Base-by-base conservation (phyloP, 2,329 filamentous ascomycete genomes). In the Blastomyces silverae region DNA sequence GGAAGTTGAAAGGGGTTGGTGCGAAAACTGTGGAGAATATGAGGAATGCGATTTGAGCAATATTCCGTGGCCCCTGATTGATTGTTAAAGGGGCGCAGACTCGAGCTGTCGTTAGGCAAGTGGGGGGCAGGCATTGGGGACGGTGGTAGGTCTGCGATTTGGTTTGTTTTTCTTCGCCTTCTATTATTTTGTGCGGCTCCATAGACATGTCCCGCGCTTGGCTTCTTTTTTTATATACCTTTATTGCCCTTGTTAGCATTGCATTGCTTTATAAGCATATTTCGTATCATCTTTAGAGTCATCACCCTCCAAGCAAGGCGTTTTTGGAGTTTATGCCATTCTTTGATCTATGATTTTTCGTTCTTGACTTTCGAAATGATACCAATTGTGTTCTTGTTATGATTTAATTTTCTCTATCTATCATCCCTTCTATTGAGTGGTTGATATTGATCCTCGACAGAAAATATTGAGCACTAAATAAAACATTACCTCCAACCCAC, bases 1-100 rank as follows among this genome's bases (percentile, higher is more conserved):
- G 77, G 60, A 75, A 74, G 44, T 64, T 82, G 66, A 78, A 75
- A 64, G 79, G 80, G 0, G 76, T 81, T 56, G 79, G 79, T 6
- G 69, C 75, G 65, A 79, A 77, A 69, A 80, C 76, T 0, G 77
- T 81, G 20, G 76, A 81, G 71, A 79, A 73, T 65, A 81, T 82
- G 79, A 76, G 79, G 65, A 76, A 76, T 62, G 79, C 58, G 39
- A 61, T 61, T 48, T 61, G 44, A 59, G 15, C 8, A 1, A 17
- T 37, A 11, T 48, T 44, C 11, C 1, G 25, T 8, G 7, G 20
- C 20, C 37, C 11, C 10, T 59, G 56, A 37, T 17, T 52, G 22
- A 28, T 53, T 28, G 11, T 13, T 25, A 17, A 17, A 2, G 13
- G 22, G 52, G 2, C 52, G 17, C 20, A 20, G 78, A 73, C 80